Base-by-base conservation (phyloP, 306 rosid genomes). In the Carpinus viminea region DNA sequence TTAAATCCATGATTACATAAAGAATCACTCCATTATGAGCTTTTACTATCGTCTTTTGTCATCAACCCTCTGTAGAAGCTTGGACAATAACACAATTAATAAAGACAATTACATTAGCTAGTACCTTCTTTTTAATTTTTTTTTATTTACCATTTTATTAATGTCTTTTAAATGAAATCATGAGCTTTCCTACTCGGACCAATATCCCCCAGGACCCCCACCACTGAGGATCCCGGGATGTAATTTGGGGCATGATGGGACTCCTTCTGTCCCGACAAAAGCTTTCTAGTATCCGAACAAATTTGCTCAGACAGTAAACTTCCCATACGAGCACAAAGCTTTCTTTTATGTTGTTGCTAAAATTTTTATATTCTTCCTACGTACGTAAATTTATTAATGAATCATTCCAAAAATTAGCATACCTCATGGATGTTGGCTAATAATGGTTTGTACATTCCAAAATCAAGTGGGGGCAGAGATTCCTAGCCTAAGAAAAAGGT, bases 401-500 rank as follows among this genome's bases (percentile, higher is more conserved):
- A 38, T 38, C 8, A 24, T 10, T 24, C 7, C 66, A 59, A 59
- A 10, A 59, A 59, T 59, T 21, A 59, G 17, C 24, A 24, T 24
- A 59, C 66, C 31, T 4, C 13, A 50, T 50, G 54, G 54, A 50
- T 50, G 18, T 11, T 11, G 13, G 54, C 16, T 4, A 12, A 2
- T 1, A 50, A 4, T 53, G n/a, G 57, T 4, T 53, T 53, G 7
- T 26, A 13, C 24, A 46, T 16, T 43, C 56, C 10, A 8, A 15
- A 21, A 43, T 13, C 70, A 74, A 60, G 78, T 59, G 70, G 56
- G 56, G 55, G 18, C 21, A 24, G 71, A 21, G 50, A 74, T 74
- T 73, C 66, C 13, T 16, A 21, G 17, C 43, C 12, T 3, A 24
- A 16, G 9, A 75, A 21, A 46, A 60, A 59, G 57, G 2, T 5